These are phyloP conservation scores for Mycena venus DNA, from an alignment of 768 basidiomycete genomes.

Conservation along the genomic window DNA sequence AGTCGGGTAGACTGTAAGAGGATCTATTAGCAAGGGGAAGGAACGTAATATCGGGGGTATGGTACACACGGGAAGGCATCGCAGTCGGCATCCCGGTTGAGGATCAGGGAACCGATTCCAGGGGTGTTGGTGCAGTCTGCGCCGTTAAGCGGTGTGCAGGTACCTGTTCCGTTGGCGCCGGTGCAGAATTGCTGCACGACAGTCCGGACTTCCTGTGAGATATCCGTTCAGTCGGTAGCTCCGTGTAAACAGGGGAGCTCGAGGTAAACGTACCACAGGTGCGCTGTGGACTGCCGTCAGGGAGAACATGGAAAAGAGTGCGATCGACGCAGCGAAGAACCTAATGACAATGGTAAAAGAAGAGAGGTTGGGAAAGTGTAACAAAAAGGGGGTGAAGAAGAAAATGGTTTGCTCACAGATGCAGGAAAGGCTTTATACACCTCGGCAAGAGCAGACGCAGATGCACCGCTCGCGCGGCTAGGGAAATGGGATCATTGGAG, in stretches of 20 bases:
- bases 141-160: conserved; percentile 5
- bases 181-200: background rate
- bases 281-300: background rate
- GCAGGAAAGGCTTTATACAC: too few species aligned
- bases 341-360: background rate
- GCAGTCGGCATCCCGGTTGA: background rate
- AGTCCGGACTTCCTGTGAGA: too few species aligned
- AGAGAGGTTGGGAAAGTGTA: too few species aligned
- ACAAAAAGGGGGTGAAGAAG: too few species aligned
- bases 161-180: background rate
- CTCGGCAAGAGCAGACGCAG: too few species aligned
- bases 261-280: background rate
- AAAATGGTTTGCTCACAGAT: too few species aligned
- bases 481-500: too few species aligned
- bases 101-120: background rate
- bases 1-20: background rate
- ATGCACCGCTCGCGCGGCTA: too few species aligned
- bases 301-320: background rate
- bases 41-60: background rate
- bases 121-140: conserved; percentile 6
- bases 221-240: background rate
- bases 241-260: background rate
- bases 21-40: background rate
- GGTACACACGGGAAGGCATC: background rate
- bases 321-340: background rate